Base-by-base conservation (phyloP, 2,329 filamentous ascomycete species). In the Pseudogymnoascus sp. region DNA sequence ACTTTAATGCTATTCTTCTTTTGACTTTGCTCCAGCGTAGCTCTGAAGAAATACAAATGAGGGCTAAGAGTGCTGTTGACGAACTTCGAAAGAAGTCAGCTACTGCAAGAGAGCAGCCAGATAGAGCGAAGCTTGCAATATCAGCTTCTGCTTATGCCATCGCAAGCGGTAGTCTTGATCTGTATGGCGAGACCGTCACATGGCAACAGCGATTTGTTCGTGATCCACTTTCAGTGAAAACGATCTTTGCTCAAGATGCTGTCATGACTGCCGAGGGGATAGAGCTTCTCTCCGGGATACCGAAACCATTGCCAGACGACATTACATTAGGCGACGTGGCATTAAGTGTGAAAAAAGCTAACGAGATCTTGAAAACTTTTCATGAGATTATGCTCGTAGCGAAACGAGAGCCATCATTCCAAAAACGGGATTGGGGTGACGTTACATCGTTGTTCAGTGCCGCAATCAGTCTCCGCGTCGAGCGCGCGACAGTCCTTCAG, bases 141-240 rank as follows among this genome's bases (percentile, higher is more conserved):
- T 69, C 71, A 13, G 72, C 71, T 1, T 23, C 75, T 13, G 64
- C 66, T 31, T 75, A 68, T 64, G 71, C 75, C 11, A 69, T 73
- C 2, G 73, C 73, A 14, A 76, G 73, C 57, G 72, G 73, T 1
- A 75, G 71, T 8, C 62, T 75, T 0, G 65, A 71, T 0, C 14
- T 77, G 1, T 72, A 72, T 19, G 68, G 67, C 19, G 70, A 75
- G 5, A 71, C 71, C 1, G 37, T 77, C 1, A 36, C 71, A 1
- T 79, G 77, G 77, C 67, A 72, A 0, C 73, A 71, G 6, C 70
- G 74, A 1, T 78, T 73, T 63, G 68, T 75, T n/a, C 73, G 73
- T 23, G 77, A 79, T 68, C 71, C 73, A 6, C 60, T 71, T 21
- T 74, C 73, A 2, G 66, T 69, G 3, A 68, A 67, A 41, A 63